phyloP scores from a whole-genome alignment of 2,329 filamentous ascomycete genomes.

The Emergomyces pasteurianus region DNA sequence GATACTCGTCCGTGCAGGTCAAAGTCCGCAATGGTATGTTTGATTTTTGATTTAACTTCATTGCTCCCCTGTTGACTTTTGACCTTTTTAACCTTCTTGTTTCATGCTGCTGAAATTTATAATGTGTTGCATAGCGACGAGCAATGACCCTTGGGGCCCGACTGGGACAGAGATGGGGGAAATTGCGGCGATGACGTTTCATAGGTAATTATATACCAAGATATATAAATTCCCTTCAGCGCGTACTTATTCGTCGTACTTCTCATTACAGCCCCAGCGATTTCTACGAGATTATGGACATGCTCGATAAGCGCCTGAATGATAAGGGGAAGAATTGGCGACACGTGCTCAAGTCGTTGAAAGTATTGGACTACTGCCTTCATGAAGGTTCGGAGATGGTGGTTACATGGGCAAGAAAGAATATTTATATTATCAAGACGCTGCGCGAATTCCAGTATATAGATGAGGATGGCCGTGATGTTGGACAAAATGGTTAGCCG shows the following conservation, averaged over 20 bases:
- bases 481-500: slow-evolving; percentile 81
- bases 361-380: slow-evolving; percentile 94
- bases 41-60: not conserved
- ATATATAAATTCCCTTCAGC: not conserved
- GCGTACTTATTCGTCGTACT: not conserved
- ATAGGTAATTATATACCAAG: slow-evolving; percentile 55
- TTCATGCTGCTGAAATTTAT: not conserved
- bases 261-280: slow-evolving; percentile 60
- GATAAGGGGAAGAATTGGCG: slow-evolving; percentile 99
- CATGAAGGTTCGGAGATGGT: slow-evolving; percentile 95
- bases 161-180: slow-evolving; percentile 98
- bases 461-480: slow-evolving; percentile 88
- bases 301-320: slow-evolving; percentile 96
- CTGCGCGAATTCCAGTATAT: slow-evolving; percentile 93
- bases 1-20: slow-evolving; percentile 90
- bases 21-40: slow-evolving; percentile 90
- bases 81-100: not conserved
- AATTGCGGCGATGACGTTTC: slow-evolving; percentile 95
- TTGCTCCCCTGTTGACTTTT: not conserved
- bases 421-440: slow-evolving; percentile 98
- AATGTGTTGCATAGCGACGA: slow-evolving; percentile 58
- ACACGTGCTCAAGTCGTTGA: slow-evolving; percentile 92
- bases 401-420: slow-evolving; percentile 95
- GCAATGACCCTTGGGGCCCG: slow-evolving; percentile 97
- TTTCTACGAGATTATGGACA: slow-evolving; percentile 99